Evolutionary conservation across 345 rosid genomes (phyloP).

Genomic region (Bruguiera parviflora): DNA sequence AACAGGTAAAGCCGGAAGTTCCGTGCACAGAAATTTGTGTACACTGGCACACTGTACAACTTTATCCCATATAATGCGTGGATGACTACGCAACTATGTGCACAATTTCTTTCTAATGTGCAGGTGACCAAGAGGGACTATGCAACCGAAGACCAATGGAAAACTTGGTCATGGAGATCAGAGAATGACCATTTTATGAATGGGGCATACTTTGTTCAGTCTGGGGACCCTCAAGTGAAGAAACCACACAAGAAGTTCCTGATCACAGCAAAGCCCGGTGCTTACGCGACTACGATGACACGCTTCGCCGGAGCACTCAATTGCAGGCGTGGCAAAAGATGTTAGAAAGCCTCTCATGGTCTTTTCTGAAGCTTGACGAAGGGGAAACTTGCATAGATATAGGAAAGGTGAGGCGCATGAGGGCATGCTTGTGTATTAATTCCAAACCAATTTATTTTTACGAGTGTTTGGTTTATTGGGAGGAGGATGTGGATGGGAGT

Average conservation of each 20-base stretch:
- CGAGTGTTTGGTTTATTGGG: too few relatives aligned
- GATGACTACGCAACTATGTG: too few relatives aligned
- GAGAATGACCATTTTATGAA: constrained; percentile 26
- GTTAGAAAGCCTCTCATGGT: constrained; percentile 5
- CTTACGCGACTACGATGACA: constrained; percentile 22
- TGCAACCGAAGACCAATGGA: constrained; percentile 23
- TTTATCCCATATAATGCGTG: not conserved
- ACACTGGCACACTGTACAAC: too few relatives aligned
- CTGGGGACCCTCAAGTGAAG: constrained; percentile 8
- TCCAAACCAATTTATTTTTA: too few relatives aligned
- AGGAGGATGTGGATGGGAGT: too few relatives aligned
- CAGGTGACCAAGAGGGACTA: constrained; percentile 35
- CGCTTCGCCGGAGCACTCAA: constrained; percentile 23
- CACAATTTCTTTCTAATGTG: not conserved
- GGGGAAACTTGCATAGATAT: not conserved
- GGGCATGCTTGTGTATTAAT: not conserved
- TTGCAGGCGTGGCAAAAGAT: constrained; percentile 15
- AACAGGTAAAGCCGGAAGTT: constrained; percentile 11
- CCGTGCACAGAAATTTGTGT: too few relatives aligned
- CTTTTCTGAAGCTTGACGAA: too few relatives aligned
- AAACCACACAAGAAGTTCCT: constrained; percentile 17
- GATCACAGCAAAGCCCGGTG: constrained; percentile 19
- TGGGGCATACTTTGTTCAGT: constrained; percentile 30
- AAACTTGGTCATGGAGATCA: constrained; percentile 29
- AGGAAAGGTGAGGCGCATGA: not conserved